phyloP scores from a whole-genome alignment of 192 early-diverging fungal species.

The Jimgerdemannia flammicorona region DNA sequence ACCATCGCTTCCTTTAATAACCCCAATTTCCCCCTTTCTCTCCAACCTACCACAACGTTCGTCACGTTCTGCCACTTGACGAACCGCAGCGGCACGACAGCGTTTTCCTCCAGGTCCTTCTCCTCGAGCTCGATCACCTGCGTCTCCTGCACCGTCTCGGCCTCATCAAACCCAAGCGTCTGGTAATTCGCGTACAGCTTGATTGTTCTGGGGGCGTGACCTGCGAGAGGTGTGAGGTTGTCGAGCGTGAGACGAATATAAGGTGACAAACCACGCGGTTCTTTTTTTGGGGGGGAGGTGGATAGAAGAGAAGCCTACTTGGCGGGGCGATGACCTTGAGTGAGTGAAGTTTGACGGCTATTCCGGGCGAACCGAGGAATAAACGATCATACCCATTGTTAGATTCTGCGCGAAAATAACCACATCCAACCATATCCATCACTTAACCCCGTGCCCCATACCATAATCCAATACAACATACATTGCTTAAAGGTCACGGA shows the following conservation, averaged over 20 bases:
- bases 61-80: slow-evolving; percentile 93
- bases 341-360: slow-evolving; percentile 53
- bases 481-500: slow-evolving; percentile 84
- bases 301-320: neutral
- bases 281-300: neutral
- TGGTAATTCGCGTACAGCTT: slow-evolving; percentile 82
- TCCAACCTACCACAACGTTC: slow-evolving; percentile 57
- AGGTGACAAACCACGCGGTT: no score
- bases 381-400: neutral
- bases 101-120: slow-evolving; percentile 62
- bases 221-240: slow-evolving; percentile 21
- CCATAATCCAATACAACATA: slow-evolving; percentile 6
- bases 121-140: slow-evolving; percentile 72
- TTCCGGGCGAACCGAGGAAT: neutral
- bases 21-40: neutral
- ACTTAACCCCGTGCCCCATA: neutral
- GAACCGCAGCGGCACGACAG: slow-evolving; percentile 77
- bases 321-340: slow-evolving; percentile 47
- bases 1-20: neutral
- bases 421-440: no score
- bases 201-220: slow-evolving; percentile 82
- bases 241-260: no score
- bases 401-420: neutral
- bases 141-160: slow-evolving; percentile 67
- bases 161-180: slow-evolving; percentile 85